Evolutionary conservation across 2,329 filamentous ascomycete genomes (phyloP), one percentile per base, ranked within the genome.

Genomic region (Diaporthe sp.): DNA sequence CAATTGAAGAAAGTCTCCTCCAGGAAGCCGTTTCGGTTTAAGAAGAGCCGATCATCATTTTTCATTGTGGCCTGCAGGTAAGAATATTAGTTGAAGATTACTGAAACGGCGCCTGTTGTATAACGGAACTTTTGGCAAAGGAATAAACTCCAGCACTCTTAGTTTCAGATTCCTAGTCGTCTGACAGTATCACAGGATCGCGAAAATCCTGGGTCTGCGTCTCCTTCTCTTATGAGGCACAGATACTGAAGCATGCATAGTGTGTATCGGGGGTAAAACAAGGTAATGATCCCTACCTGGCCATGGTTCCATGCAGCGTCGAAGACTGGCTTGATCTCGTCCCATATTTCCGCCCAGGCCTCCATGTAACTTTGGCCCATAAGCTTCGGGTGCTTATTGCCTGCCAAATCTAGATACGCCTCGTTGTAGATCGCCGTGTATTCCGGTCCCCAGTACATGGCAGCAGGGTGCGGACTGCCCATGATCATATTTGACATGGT

Each of bases 1-100:
- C 94, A 96, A 17, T 93, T 94, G 81, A 96, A 96, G 81, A 94
- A 96, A 0, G 93, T 92, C 81, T 97, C 94, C 82, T 97, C 94
- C 1, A 95, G 83, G 77, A 90, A 95, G 1, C 92, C 90, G 77
- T 91, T 90, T 10, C 94, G 90, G 62, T 89, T 87, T 44, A 97
- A 89, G 79, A 95, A 95, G 1, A 96, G 86, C 74, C 91, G 91
- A 77, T 96, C 94, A 79, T 97, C 94, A 78, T 96, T 92, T 82
- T 95, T 96, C 93, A 96, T 94, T 0, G 92, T 95, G 0, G 94
- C 93, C 84, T 95, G 92, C 15, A 28, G 49, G 17, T 3, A 2
- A 39, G 31, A 19, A 69, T 9, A 12, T 69, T 42, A 69, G 65
- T 31, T 34, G n/a, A 25, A 31, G n/a, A 4, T 6, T 19, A 5